A percentile compares a stretch with the other conserved stretches of the same genome.
phyloP scores from a whole-genome alignment of 1,139 yeast genomes.

The Taphrina populina region DNA sequence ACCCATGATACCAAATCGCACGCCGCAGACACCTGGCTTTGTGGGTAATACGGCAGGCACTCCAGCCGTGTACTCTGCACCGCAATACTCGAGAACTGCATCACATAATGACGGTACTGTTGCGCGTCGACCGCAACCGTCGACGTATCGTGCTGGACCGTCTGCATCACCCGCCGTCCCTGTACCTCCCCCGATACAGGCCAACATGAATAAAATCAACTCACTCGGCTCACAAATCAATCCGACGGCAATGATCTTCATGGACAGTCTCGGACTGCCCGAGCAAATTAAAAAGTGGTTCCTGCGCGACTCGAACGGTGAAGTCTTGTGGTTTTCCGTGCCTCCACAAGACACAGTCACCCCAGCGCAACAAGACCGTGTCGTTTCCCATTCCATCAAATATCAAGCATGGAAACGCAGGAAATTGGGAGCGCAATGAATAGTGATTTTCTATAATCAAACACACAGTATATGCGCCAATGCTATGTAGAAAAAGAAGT shows the following conservation, averaged over 20 bases:
- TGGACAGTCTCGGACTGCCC: conserved; percentile 40
- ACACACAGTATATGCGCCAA: neutral
- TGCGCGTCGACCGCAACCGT: conserved; percentile 13
- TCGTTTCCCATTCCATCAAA: conserved; percentile 6
- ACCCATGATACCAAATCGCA: neutral
- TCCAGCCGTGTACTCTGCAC: conserved; percentile 2
- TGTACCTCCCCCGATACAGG: conserved; percentile 24
- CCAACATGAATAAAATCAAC: conserved; percentile 15
- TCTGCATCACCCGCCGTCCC: conserved; percentile 20
- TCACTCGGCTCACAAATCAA: conserved; percentile 16
- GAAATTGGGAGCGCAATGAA: neutral
- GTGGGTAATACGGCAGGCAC: conserved; percentile 11
- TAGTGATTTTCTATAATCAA: neutral
- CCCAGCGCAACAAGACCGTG: conserved; percentile 21
- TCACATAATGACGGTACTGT: no score
- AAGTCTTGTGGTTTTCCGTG: conserved; percentile 41
- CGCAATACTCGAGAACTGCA: neutral
- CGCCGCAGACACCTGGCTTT: neutral
- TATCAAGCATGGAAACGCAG: conserved; percentile 25
- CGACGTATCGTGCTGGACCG: neutral
- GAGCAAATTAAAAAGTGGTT: conserved; percentile 38
- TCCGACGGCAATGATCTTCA: conserved; percentile 34
- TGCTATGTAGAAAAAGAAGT: neutral
- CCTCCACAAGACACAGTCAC: conserved; percentile 40
- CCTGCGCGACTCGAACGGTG: conserved; percentile 39